Evolutionary conservation across 2,329 filamentous ascomycete species (phyloP), one percentile per base, ranked within the genome.

Genomic region (Aspergillus sp.): DNA sequence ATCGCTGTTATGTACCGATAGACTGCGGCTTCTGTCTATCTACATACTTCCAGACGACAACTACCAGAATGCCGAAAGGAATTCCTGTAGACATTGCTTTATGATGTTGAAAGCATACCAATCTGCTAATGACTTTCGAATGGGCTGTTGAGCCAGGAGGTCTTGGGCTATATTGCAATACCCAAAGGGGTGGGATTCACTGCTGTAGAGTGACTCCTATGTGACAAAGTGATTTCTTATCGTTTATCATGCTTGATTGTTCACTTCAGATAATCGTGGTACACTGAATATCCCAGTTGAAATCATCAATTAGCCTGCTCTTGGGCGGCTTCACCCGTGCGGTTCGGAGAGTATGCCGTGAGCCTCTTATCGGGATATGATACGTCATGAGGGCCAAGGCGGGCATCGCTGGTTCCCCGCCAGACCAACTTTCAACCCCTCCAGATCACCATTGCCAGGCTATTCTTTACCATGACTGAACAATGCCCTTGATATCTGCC

Each of bases 401-500:
- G 53, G 53, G 12, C 51, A 53, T 39, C 51, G 32, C 36, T 53
- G 52, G 49, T 23, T 53, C n/a, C 38, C 57, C 51, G 28, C 36
- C 57, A 48, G 36, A 21, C 43, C 21, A 25, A 30, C 47, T 21
- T 21, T 41, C 32, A 6, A 51, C 47, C 45, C 30, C 21, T 28
- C n/a, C 17, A 41, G 13, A 36, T 48, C 23, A 49, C 17, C 28
- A 36, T n/a, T 2, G 12, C 9, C 25, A 47, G 10, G 13, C 12
- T 45, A 2, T 9, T 15, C 39, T 47, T 9, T 32, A 15, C 5
- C 10, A 47, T 41, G 45, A 56, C 39, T 17, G 21, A 39, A 55
- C 12, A 30, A 70, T 73, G 73, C 68, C 70, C 32, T 59, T 74
- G 32, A 73, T 76, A 17, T 74, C 73, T 17, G 73, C 73, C 19